Conservation (phyloP, 495 filamentous ascomycete species). For the Xylaria castorea region DNA sequence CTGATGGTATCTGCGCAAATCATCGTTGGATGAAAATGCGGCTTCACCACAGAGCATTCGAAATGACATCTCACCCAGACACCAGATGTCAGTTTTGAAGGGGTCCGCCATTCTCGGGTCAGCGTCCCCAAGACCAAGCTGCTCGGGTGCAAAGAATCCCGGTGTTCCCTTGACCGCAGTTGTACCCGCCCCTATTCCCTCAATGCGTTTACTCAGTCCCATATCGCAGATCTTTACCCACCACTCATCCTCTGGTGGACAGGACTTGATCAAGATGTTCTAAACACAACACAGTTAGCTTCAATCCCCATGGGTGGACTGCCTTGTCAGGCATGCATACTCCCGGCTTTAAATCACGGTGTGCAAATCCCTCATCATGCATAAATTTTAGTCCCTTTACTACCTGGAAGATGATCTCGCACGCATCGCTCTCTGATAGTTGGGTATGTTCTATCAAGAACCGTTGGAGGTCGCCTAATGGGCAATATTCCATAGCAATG, state of each 20-base stretch:
- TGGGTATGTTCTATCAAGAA: constrained; percentile 32
- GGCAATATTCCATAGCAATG: constrained; percentile 54
- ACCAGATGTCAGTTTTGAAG: constrained; percentile 30
- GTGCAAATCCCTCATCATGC: constrained; percentile 54
- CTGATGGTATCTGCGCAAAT: neutral
- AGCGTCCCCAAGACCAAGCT: neutral
- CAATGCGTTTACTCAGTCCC: constrained; percentile 33
- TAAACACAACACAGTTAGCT: constrained; percentile 4
- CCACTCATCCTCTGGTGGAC: constrained; percentile 26
- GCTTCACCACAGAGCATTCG: constrained; percentile 21
- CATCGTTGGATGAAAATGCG: constrained; percentile 3
- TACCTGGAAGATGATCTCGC: constrained; percentile 48
- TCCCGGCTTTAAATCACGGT: constrained; percentile 58
- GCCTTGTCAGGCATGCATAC: constrained; percentile 31
- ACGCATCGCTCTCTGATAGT: constrained; percentile 46
- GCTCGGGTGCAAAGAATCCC: constrained; percentile 29
- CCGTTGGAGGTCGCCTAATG: constrained; percentile 42
- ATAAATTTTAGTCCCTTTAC: constrained; percentile 54
- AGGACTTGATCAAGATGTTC: constrained; percentile 13
- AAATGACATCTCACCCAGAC: constrained; percentile 26
- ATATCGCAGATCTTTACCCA: constrained; percentile 35
- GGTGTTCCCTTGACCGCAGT: constrained; percentile 20
- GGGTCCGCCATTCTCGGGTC: constrained; percentile 21
- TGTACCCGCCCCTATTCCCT: constrained; percentile 11
- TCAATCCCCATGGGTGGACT: constrained; percentile 13